These are phyloP conservation scores for Serendipita indica DNA, from an alignment of 768 basidiomycete species.

Conservation along the genomic window DNA sequence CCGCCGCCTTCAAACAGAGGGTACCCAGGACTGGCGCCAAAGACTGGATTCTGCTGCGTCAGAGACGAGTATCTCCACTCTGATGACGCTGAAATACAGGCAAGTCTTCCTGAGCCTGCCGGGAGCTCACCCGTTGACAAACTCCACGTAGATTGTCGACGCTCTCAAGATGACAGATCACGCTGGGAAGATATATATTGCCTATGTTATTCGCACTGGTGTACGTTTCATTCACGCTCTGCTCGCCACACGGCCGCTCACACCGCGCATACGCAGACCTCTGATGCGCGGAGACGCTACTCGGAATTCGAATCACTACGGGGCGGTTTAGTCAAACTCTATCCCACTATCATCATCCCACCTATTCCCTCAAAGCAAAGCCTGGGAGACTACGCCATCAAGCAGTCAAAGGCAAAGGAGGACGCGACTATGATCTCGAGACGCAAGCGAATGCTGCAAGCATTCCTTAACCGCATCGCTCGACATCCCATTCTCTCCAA, in stretches of 20 bases:
- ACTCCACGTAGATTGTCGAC: conserved; percentile 59
- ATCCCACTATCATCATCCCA: conserved; percentile 92
- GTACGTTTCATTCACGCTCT: conserved; percentile 30
- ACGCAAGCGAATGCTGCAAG: conserved; percentile 87
- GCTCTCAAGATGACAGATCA: conserved; percentile 89
- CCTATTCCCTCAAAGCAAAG: conserved; percentile 97
- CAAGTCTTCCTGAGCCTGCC: conserved; percentile 24
- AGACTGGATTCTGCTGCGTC: conserved; percentile 65
- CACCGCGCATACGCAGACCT: conserved; percentile 33
- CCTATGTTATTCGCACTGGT: conserved; percentile 82
- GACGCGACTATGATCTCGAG: conserved; percentile 83
- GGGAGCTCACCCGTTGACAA: conserved; percentile 13
- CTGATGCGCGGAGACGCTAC: conserved; percentile 78
- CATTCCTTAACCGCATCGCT: conserved; percentile 80
- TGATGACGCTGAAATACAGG: conserved; percentile 67
- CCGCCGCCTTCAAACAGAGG: conserved; percentile 23
- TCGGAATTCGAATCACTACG: conserved; percentile 95
- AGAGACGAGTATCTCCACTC: conserved; percentile 67
- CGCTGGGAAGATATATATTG: conserved; percentile 81
- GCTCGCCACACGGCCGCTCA: conserved; percentile 11
- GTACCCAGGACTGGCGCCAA: conserved; percentile 27
- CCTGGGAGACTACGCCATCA: conserved; percentile 90
- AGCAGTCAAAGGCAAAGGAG: conserved; percentile 92
- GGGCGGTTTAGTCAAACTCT: conserved; percentile 64
- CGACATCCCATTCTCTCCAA: conserved; percentile 91